A percentile compares a stretch with the other conserved stretches of the same genome.
Evolutionary conservation across 345 rosid genomes (phyloP).

Genomic region (Gossypium turneri): DNA sequence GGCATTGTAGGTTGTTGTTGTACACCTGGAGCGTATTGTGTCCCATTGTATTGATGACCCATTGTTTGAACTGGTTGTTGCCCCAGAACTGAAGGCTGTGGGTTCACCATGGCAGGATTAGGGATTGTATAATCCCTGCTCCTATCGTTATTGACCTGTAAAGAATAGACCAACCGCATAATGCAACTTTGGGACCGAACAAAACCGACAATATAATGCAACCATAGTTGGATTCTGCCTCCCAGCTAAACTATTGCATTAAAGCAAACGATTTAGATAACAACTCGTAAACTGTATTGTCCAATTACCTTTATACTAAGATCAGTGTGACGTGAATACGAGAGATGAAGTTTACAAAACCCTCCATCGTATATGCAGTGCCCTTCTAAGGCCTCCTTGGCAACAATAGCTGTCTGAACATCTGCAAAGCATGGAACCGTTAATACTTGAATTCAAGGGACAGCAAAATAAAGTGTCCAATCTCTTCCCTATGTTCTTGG

Average conservation of each 20-base stretch:
- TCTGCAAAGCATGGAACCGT: slow-evolving; percentile 42
- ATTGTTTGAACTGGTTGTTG: slow-evolving; percentile 52
- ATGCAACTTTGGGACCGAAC: neutral
- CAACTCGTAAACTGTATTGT: neutral
- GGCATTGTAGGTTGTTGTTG: slow-evolving; percentile 44
- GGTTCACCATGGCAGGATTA: slow-evolving; percentile 39
- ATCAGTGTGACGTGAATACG: slow-evolving; percentile 92
- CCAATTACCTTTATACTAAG: slow-evolving; percentile 82
- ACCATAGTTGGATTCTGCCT: neutral
- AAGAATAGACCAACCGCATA: neutral
- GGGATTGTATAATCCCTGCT: slow-evolving; percentile 89
- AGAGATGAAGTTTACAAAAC: slow-evolving; percentile 92
- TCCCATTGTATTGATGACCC: slow-evolving; percentile 51
- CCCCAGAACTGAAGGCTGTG: slow-evolving; percentile 59
- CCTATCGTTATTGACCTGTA: slow-evolving; percentile 86
- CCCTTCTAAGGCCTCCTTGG: slow-evolving; percentile 97
- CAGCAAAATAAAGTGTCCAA: neutral
- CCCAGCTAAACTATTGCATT: neutral
- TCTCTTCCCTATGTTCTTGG: neutral
- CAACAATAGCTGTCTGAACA: slow-evolving; percentile 89
- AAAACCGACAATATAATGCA: neutral
- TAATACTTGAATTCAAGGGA: slow-evolving; percentile 9
- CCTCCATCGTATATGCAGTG: slow-evolving; percentile 98
- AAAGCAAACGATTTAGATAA: neutral
- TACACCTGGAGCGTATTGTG: slow-evolving; percentile 30